phyloP scores from a whole-genome alignment of 805 yeast genomes.

The Lipomyces lipofer region DNA sequence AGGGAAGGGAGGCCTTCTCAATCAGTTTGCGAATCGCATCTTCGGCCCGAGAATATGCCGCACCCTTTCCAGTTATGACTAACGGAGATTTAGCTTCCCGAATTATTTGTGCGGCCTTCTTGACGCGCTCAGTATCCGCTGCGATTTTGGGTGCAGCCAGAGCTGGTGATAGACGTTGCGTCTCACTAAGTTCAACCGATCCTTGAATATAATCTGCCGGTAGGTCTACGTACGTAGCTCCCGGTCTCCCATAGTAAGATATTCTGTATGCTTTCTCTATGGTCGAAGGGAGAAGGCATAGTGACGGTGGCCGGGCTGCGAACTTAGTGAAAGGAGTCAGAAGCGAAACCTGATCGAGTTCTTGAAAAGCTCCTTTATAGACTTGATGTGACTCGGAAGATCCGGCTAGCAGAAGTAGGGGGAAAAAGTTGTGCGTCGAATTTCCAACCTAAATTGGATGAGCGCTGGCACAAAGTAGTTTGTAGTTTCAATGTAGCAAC shows the following conservation, averaged over 20 bases:
- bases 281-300: slow-evolving; percentile 43
- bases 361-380: slow-evolving; percentile 69
- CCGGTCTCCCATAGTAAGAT: slow-evolving; percentile 54
- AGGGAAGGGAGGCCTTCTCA: slow-evolving; percentile 48
- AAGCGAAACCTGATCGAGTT: slow-evolving; percentile 61
- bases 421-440: slow-evolving; percentile 63
- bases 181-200: slow-evolving; percentile 12
- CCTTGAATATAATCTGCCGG: slow-evolving; percentile 61
- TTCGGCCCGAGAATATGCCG: slow-evolving; percentile 51
- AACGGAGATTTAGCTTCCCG: slow-evolving; percentile 50
- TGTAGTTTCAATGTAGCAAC: too few species aligned
- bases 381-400: slow-evolving; percentile 51
- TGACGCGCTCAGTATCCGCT: slow-evolving; percentile 44
- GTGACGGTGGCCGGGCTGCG: slow-evolving; percentile 46
- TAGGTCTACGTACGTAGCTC: slow-evolving; percentile 62
- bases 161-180: slow-evolving; percentile 4
- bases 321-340: slow-evolving; percentile 54
- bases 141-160: slow-evolving; percentile 40
- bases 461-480: neutral
- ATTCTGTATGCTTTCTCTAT: slow-evolving; percentile 51
- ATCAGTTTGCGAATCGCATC: slow-evolving; percentile 46
- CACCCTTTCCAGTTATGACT: slow-evolving; percentile 66
- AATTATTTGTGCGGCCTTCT: slow-evolving; percentile 42
- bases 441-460: slow-evolving; percentile 47
- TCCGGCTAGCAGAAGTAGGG: slow-evolving; percentile 66